Conservation (phyloP, 2,329 filamentous ascomycete species). For the Fusarium sp. region DNA sequence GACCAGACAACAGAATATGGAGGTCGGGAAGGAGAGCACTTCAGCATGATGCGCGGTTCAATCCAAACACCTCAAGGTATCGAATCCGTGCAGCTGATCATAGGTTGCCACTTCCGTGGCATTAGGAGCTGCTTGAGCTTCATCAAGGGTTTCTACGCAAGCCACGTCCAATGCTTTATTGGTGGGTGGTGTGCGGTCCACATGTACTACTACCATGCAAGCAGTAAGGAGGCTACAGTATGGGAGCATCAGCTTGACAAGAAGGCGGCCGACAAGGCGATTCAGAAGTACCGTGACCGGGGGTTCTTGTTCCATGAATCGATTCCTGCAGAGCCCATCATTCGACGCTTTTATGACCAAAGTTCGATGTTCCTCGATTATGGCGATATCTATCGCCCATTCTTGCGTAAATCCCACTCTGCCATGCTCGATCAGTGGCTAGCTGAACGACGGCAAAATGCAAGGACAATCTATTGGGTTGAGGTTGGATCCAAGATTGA, state of each 20-base stretch:
- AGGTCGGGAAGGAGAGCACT: too few relatives aligned
- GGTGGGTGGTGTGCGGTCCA: slow-evolving; percentile 16
- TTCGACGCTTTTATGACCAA: slow-evolving; percentile 8
- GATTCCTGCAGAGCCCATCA: too few relatives aligned
- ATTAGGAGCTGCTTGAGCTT: slow-evolving; percentile 23
- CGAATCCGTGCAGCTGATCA: slow-evolving; percentile 17
- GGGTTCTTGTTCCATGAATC: too few relatives aligned
- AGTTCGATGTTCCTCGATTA: slow-evolving; percentile 17
- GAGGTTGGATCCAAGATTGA: slow-evolving; percentile 10
- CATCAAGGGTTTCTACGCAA: slow-evolving; percentile 24
- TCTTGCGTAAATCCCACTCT: background rate
- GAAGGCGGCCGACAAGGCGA: slow-evolving; percentile 10
- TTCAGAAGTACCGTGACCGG: slow-evolving; percentile 8
- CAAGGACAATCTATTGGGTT: slow-evolving; percentile 12
- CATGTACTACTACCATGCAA: slow-evolving; percentile 21
- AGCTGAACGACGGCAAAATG: slow-evolving; percentile 6
- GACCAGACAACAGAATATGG: too few relatives aligned
- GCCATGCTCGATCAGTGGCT: slow-evolving; percentile 13
- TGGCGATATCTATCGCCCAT: slow-evolving; percentile 13
- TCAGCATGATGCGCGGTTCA: slow-evolving; percentile 14
- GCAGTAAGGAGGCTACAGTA: background rate
- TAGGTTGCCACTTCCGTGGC: slow-evolving; percentile 8
- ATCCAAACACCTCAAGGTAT: slow-evolving; percentile 3
- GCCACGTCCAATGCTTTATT: slow-evolving; percentile 25
- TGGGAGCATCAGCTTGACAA: slow-evolving; percentile 1